Percentiles rank a stretch among this genome's conserved stretches.
Conservation (phyloP, 2,329 filamentous ascomycete species). For the Xylaria sp. region DNA sequence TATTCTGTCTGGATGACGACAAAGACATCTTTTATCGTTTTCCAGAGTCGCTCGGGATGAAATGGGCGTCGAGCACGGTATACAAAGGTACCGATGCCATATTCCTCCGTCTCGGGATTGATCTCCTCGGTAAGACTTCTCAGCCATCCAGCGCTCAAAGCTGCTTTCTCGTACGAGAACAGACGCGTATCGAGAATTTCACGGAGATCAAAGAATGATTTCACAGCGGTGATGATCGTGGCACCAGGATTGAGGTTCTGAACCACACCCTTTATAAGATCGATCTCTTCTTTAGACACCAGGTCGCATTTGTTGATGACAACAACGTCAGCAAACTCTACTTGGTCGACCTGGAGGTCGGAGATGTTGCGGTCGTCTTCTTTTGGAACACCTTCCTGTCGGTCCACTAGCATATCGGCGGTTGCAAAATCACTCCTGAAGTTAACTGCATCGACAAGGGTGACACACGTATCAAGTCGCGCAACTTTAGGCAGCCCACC, state of each 20-base stretch:
- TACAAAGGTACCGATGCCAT: constrained; percentile 76
- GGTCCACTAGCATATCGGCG: constrained; percentile 71
- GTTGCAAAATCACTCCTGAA: constrained; percentile 79
- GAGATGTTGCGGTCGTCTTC: constrained; percentile 80
- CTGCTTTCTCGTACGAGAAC: constrained; percentile 72
- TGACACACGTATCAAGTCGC: constrained; percentile 75
- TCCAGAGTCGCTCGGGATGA: constrained; percentile 59
- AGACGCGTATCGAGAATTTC: constrained; percentile 72
- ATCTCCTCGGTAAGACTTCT: constrained; percentile 76
- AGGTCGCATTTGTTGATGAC: constrained; percentile 77
- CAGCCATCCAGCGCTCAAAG: constrained; percentile 74
- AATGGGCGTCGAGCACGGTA: constrained; percentile 69
- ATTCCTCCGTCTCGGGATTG: constrained; percentile 78
- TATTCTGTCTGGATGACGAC: constrained; percentile 59
- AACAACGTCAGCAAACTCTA: constrained; percentile 80
- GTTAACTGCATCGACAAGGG: constrained; percentile 77
- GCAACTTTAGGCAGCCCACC: constrained; percentile 74
- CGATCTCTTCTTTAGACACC: constrained; percentile 52
- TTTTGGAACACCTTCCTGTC: constrained; percentile 66
- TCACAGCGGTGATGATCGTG: constrained; percentile 69
- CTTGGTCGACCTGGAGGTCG: constrained; percentile 79
- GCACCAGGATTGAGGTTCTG: constrained; percentile 72
- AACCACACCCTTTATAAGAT: constrained; percentile 64
- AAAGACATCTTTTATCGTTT: constrained; percentile 59
- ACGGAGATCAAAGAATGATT: constrained; percentile 62